A percentile compares a stretch with the other conserved stretches of the same genome.
These are phyloP conservation scores for Fallopia convolvulus DNA, from an alignment of 148 eudicot species.

Conservation along the genomic window DNA sequence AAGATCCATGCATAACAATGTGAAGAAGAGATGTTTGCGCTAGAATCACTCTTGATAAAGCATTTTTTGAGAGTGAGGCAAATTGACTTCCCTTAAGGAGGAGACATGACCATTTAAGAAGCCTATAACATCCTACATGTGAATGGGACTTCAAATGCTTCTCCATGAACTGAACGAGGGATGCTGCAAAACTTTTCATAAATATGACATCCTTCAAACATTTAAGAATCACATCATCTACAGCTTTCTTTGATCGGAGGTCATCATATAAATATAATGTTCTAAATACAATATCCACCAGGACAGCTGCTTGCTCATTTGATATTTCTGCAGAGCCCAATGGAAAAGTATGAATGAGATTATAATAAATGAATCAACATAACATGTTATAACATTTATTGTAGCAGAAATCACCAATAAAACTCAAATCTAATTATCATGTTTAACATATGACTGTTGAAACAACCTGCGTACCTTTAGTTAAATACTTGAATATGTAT, in stretches of 20 bases:
- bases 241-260: constrained; percentile 72
- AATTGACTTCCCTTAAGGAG: constrained; percentile 69
- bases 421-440: not conserved
- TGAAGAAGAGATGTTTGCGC: constrained; percentile 69
- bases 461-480: not conserved
- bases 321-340: constrained; percentile 51
- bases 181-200: constrained; percentile 85
- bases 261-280: constrained; percentile 78
- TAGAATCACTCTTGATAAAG: constrained; percentile 57
- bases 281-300: constrained; percentile 68
- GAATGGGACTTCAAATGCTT: constrained; percentile 64
- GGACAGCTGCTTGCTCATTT: constrained; percentile 45
- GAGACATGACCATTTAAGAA: constrained; percentile 81
- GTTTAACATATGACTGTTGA: not conserved
- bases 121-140: constrained; percentile 65
- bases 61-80: constrained; percentile 68
- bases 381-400: not conserved
- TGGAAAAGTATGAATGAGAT: not conserved
- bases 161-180: constrained; percentile 84
- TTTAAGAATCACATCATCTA: constrained; percentile 67
- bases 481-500: not conserved
- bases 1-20: constrained; percentile 55
- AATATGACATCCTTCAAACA: constrained; percentile 46
- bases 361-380: not conserved
- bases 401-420: not conserved